phyloP scores from a whole-genome alignment of 768 basidiomycete genomes.

The Calvatia gigantea region DNA sequence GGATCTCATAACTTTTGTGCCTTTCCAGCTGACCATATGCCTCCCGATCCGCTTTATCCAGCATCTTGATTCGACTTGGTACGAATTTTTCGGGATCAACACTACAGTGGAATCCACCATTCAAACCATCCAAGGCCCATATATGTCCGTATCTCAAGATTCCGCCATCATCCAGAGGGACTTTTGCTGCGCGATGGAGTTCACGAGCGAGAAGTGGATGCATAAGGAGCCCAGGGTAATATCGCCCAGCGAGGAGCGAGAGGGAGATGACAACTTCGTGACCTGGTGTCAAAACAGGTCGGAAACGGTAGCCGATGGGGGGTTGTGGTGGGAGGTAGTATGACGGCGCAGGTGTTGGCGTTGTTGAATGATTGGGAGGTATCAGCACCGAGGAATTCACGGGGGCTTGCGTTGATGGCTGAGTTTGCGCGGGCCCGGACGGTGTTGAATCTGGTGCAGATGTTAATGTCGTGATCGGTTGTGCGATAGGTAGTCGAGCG shows the following conservation, averaged over 20 bases:
- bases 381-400: neutral
- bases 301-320: slow-evolving; percentile 67
- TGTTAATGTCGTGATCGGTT: neutral
- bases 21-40: slow-evolving; percentile 40
- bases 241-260: slow-evolving; percentile 71
- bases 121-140: slow-evolving; percentile 71
- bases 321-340: slow-evolving; percentile 51
- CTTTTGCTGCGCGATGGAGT: slow-evolving; percentile 36
- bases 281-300: slow-evolving; percentile 58
- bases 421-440: neutral
- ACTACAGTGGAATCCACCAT: slow-evolving; percentile 62
- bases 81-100: slow-evolving; percentile 68
- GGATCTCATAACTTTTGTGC: slow-evolving; percentile 30
- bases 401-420: neutral
- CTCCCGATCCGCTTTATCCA: slow-evolving; percentile 56
- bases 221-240: slow-evolving; percentile 68
- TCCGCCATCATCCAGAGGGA: slow-evolving; percentile 29
- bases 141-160: slow-evolving; percentile 47
- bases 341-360: slow-evolving; percentile 9
- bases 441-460: neutral
- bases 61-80: slow-evolving; percentile 47
- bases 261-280: slow-evolving; percentile 67
- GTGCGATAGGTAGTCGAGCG: neutral
- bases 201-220: slow-evolving; percentile 54
- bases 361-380: neutral